phyloP scores from a whole-genome alignment of 2,329 filamentous ascomycete species.

The Lachnellula subtilissima region DNA sequence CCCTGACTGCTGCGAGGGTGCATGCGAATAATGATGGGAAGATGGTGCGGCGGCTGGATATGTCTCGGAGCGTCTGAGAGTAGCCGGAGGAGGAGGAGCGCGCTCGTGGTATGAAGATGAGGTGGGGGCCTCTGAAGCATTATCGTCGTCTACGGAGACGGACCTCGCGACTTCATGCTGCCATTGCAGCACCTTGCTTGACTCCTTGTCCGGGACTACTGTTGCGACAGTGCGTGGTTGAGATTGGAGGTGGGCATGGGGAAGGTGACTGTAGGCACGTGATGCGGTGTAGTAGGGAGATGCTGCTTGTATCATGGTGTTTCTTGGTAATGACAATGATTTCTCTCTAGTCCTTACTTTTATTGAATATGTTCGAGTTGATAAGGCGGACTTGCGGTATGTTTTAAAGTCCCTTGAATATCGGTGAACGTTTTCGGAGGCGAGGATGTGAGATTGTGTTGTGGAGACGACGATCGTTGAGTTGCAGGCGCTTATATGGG shows the following conservation, averaged over 20 bases:
- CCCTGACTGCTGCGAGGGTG: neutral
- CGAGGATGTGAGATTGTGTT: constrained; percentile 47
- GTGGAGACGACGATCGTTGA: constrained; percentile 48
- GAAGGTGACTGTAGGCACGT: neutral
- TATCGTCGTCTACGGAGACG: neutral
- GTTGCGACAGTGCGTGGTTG: constrained; percentile 19
- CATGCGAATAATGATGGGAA: neutral
- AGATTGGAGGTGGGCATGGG: no score
- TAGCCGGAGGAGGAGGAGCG: neutral
- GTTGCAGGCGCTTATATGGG: constrained; percentile 39
- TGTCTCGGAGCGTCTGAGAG: constrained; percentile 1
- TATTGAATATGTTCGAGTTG: no score
- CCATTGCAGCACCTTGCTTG: constrained; percentile 39
- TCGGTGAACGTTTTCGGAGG: constrained; percentile 61
- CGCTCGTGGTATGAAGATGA: neutral
- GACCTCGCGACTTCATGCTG: constrained; percentile 35
- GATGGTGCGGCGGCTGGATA: neutral
- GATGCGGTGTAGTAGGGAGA: constrained; percentile 36
- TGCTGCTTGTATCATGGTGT: constrained; percentile 77
- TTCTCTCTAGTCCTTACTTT: no score
- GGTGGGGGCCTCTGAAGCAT: no score
- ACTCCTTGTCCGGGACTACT: constrained; percentile 26
- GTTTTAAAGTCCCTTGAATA: constrained; percentile 52
- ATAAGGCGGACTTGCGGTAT: no score
- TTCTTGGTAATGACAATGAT: constrained; percentile 27